Conservation (phyloP, 169 alveolate genomes). For the Neospora caninum region DNA sequence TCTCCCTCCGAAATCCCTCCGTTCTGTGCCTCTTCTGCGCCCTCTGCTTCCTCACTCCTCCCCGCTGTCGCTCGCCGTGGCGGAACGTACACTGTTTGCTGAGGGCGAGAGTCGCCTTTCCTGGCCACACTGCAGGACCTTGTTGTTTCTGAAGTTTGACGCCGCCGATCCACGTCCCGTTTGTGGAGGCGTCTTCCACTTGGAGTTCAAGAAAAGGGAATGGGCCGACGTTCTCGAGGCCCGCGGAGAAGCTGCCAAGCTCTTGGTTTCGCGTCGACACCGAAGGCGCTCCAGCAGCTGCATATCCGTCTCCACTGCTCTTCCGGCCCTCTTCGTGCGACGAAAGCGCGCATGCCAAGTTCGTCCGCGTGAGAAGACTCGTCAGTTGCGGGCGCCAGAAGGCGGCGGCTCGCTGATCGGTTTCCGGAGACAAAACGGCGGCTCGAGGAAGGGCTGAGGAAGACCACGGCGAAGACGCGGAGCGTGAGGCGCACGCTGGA, state of each 20-base stretch:
- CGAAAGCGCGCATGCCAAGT: neutral
- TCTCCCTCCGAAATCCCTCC: no score
- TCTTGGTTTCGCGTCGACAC: neutral
- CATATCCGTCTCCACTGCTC: no score
- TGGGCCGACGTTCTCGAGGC: neutral
- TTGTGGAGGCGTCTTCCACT: neutral
- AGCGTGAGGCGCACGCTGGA: neutral
- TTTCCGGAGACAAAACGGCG: neutral
- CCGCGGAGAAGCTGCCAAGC: neutral
- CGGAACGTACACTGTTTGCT: neutral
- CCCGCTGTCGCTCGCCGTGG: no score
- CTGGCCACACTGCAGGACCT: neutral
- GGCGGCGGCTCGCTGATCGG: neutral
- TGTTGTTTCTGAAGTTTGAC: neutral
- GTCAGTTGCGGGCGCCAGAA: neutral
- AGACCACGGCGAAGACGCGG: neutral
- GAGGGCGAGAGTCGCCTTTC: neutral
- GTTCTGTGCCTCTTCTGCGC: no score
- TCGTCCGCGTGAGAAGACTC: slow-evolving; percentile 1
- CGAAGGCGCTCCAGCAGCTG: neutral
- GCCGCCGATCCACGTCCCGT: slow-evolving; percentile 25
- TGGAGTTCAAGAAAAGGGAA: neutral
- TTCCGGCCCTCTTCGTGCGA: neutral
- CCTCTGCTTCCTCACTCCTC: no score
- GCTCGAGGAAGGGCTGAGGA: neutral